Percentiles rank a stretch among this genome's conserved stretches.
These are phyloP conservation scores for Starmera pachycereana DNA, from an alignment of 805 yeast species.

Conservation along the genomic window DNA sequence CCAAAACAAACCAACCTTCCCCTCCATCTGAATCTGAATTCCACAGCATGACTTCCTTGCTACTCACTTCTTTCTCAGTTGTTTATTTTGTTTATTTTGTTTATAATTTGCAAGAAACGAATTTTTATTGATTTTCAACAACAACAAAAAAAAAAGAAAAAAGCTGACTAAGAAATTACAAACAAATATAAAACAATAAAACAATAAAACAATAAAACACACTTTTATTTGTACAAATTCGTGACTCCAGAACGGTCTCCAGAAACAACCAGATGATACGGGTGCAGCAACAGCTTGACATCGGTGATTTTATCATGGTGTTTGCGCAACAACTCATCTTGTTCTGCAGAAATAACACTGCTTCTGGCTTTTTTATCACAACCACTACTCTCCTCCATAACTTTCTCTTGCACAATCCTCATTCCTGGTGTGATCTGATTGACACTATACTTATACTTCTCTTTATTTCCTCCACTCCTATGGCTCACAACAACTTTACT, in stretches of 20 bases:
- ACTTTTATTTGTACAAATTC: constrained; percentile 45
- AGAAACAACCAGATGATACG: constrained; percentile 51
- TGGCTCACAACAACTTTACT: constrained; percentile 22
- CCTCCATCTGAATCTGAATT: no score
- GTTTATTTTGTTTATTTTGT: no score
- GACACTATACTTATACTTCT: constrained; percentile 3
- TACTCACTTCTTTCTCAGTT: no score
- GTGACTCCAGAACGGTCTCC: constrained; percentile 61
- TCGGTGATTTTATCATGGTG: constrained; percentile 45
- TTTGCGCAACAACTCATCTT: constrained; percentile 29
- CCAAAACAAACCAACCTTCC: no score
- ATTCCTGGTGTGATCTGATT: constrained; percentile 29
- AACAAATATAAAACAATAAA: no score
- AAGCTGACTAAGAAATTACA: no score
- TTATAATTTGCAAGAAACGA: no score
- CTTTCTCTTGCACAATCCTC: constrained; percentile 30
- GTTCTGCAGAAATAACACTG: constrained; percentile 31
- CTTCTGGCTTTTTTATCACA: constrained; percentile 16
- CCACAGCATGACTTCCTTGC: no score
- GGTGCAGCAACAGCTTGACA: constrained; percentile 34
- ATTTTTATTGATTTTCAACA: no score
- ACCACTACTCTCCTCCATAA: constrained; percentile 3
- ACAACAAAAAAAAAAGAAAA: no score
- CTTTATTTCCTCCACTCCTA: not conserved
- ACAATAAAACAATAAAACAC: no score